Evolutionary conservation across 768 basidiomycete genomes (phyloP), one percentile per base, ranked within the genome.

Genomic region (Serendipita sp.): DNA sequence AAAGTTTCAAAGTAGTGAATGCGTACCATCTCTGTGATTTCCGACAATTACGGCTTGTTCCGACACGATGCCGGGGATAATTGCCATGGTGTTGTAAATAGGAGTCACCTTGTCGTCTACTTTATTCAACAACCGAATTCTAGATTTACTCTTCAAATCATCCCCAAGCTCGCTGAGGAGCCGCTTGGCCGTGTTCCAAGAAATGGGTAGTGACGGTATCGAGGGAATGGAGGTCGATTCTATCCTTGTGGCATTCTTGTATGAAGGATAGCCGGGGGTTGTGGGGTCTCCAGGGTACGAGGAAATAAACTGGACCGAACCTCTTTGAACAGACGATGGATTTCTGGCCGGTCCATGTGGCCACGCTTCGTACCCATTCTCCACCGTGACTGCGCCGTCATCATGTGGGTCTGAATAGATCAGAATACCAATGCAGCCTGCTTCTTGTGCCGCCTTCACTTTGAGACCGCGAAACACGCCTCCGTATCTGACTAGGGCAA

Each of bases 121-220:
- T 84, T 84, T 74, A 71, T 88, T 89, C 27, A 80, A 77, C 10
- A 89, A 73, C 63, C 76, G 76, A 27, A 87, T 75, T 10, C 75
- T 75, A 15, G 73, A 75, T 60, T 79, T 74, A 71, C 70, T 73
- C 31, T 65, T 60, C 10, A 78, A 79, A 11, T 74, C 72, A 10
- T 80, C 77, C 44, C 27, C 27, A 31, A 60, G n/a, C 55, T 81
- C 76, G 50, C 76, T 76, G 6, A 92, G 75, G 5, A 93, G 74
- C 16, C 79, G 77, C 66, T 84, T 73, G 0, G 91, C 93, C 70
- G 93, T 95, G 52, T 78, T 74, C 85, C 89, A 94, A 0, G 87
- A 90, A 67, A 96, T 82, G 0, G 95, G 95, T n/a, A 97, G 73
- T 69, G 89, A 91, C 0, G 90, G 89, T 66, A 92, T 91, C 16